A percentile compares a stretch with the other conserved stretches of the same genome.
These are phyloP conservation scores for Boechera stricta DNA, from an alignment of 345 rosid genomes.

Conservation along the genomic window DNA sequence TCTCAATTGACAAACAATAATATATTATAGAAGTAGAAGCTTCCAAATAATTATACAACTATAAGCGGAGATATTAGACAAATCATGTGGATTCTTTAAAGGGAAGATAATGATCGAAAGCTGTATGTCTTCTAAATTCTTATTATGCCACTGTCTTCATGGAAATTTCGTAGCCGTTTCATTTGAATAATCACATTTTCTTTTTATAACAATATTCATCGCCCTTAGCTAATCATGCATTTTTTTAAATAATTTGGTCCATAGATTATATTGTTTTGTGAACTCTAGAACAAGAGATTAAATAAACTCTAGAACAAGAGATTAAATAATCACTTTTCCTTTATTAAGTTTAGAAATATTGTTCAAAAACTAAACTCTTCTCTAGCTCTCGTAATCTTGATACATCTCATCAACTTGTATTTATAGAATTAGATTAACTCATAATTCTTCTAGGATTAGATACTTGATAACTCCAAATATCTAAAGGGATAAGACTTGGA, in stretches of 20 bases:
- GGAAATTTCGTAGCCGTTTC: conserved; percentile 35
- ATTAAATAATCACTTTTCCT: too few relatives aligned
- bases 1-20: background rate
- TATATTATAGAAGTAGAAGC: conserved; percentile 30
- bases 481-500: too few relatives aligned
- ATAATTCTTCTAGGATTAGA: too few relatives aligned
- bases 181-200: background rate
- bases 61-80: conserved; percentile 12
- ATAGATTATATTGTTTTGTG: background rate
- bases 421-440: too few relatives aligned
- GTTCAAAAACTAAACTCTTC: too few relatives aligned
- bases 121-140: conserved; percentile 29
- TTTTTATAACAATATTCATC: background rate
- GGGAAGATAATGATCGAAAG: conserved; percentile 36
- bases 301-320: too few relatives aligned
- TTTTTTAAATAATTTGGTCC: background rate
- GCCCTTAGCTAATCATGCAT: conserved; percentile 11
- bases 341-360: too few relatives aligned
- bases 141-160: conserved; percentile 10
- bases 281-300: too few relatives aligned
- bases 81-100: conserved; percentile 35
- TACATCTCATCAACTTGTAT: too few relatives aligned
- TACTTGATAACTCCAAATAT: too few relatives aligned
- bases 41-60: conserved; percentile 32
- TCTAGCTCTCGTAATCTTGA: too few relatives aligned